Conservation (phyloP, 495 filamentous ascomycete species). For the Extremus antarcticus region DNA sequence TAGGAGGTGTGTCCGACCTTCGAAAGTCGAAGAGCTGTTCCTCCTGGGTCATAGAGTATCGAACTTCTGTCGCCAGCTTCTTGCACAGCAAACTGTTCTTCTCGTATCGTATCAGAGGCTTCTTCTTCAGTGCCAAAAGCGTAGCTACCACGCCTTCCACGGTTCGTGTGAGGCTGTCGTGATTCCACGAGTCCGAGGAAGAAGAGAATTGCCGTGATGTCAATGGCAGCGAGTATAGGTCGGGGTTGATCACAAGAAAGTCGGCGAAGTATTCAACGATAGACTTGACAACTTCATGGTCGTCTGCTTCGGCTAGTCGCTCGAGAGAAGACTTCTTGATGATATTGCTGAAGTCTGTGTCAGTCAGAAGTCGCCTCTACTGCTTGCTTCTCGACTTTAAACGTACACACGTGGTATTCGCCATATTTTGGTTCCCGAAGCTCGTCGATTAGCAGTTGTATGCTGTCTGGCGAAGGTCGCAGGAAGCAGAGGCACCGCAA, state of each 20-base stretch:
- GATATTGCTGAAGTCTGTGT: constrained; percentile 78
- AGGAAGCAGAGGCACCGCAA: constrained; percentile 88
- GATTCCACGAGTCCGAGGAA: constrained; percentile 79
- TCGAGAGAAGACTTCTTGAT: constrained; percentile 94
- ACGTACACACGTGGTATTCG: constrained; percentile 78
- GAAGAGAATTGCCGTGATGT: constrained; percentile 62
- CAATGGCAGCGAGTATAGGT: constrained; percentile 75
- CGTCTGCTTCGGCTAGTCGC: constrained; percentile 90
- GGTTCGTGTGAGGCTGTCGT: constrained; percentile 69
- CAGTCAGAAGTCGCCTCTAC: constrained; percentile 18
- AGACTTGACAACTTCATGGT: constrained; percentile 85
- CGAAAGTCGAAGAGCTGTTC: constrained; percentile 96
- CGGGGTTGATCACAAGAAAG: constrained; percentile 88
- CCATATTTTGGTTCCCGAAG: constrained; percentile 94
- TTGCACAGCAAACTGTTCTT: constrained; percentile 84
- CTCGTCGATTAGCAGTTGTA: constrained; percentile 90
- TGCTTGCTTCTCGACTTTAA: neutral
- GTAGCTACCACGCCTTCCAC: constrained; percentile 78
- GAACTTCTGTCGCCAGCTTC: constrained; percentile 83
- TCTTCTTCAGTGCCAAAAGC: constrained; percentile 85
- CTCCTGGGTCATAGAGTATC: constrained; percentile 88
- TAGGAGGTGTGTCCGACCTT: constrained; percentile 87
- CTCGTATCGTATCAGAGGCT: constrained; percentile 85
- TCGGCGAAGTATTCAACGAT: constrained; percentile 96
- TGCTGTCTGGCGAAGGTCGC: constrained; percentile 77